A percentile compares a stretch with the other conserved stretches of the same genome.
Conservation (phyloP, 139 green algal species). For the Helicosporidium sp. region DNA sequence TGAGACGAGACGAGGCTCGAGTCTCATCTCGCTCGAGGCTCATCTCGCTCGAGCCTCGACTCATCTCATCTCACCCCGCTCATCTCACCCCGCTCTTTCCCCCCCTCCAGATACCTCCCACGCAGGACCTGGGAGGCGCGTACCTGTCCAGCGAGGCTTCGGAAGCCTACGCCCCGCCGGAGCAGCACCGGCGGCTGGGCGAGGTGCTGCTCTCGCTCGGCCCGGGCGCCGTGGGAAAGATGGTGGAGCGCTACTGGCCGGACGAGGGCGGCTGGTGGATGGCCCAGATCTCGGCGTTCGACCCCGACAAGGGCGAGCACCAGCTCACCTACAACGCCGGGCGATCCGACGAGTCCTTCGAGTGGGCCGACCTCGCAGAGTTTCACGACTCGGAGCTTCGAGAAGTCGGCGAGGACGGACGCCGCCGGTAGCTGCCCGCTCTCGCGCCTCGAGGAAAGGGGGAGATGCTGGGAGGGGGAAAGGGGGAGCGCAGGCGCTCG, state of each 20-base stretch:
- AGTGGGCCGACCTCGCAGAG: conserved; percentile 20
- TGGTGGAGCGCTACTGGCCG: conserved; percentile 25
- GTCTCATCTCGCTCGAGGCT: too few relatives aligned
- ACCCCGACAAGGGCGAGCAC: conserved; percentile 11
- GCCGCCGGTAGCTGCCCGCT: too few relatives aligned
- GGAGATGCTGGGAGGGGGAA: too few relatives aligned
- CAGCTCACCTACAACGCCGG: conserved; percentile 19
- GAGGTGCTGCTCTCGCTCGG: conserved; percentile 7
- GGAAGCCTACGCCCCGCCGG: neutral
- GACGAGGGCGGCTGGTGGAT: conserved; percentile 29
- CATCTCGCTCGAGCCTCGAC: too few relatives aligned
- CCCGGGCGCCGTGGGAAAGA: conserved; percentile 9
- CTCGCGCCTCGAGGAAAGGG: too few relatives aligned
- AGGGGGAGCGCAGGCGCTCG: too few relatives aligned
- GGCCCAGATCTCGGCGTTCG: conserved; percentile 14
- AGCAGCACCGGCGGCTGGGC: neutral
- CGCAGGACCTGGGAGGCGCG: too few relatives aligned
- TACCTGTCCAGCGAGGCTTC: too few relatives aligned
- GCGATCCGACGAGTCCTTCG: conserved; percentile 18
- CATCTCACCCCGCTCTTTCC: too few relatives aligned
- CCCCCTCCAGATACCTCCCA: too few relatives aligned
- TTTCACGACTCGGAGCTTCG: conserved; percentile 15
- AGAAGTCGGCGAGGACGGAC: neutral
- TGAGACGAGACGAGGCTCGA: too few relatives aligned
- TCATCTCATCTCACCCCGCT: too few relatives aligned